Conservation (phyloP, 352 stramenopile genomes). For the Phytophthora sojae region DNA sequence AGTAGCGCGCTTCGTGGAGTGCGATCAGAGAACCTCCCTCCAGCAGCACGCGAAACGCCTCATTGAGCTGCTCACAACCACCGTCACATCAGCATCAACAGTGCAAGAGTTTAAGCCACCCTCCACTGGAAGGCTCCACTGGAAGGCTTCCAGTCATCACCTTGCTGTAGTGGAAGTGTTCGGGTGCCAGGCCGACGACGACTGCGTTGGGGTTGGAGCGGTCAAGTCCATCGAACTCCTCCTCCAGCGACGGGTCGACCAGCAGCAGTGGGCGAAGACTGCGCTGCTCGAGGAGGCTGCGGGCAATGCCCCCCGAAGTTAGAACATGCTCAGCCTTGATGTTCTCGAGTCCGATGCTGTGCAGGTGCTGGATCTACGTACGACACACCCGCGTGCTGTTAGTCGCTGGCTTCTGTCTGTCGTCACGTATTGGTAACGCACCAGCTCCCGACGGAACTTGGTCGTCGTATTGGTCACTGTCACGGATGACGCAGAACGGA, state of each 20-base stretch:
- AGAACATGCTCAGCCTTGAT: slow-evolving; percentile 53
- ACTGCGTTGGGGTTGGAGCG: slow-evolving; percentile 57
- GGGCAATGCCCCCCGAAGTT: slow-evolving; percentile 54
- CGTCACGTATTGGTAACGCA: slow-evolving; percentile 11
- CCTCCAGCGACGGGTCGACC: slow-evolving; percentile 50
- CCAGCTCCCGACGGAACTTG: slow-evolving; percentile 56
- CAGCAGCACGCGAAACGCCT: slow-evolving; percentile 60
- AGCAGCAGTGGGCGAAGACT: slow-evolving; percentile 56
- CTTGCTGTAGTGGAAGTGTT: slow-evolving; percentile 68
- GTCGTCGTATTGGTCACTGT: slow-evolving; percentile 80
- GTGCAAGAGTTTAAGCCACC: background rate
- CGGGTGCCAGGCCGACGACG: slow-evolving; percentile 58
- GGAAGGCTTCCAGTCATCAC: slow-evolving; percentile 12
- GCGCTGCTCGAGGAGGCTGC: slow-evolving; percentile 44
- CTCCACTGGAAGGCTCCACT: no score
- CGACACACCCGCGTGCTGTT: no score
- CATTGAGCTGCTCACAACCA: slow-evolving; percentile 51
- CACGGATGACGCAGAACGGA: background rate
- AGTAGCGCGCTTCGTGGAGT: slow-evolving; percentile 63
- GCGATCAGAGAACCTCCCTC: slow-evolving; percentile 61
- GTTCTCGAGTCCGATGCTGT: slow-evolving; percentile 50
- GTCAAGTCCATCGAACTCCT: slow-evolving; percentile 54
- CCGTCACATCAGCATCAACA: background rate
- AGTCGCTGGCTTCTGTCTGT: background rate
- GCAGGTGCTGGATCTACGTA: slow-evolving; percentile 49